phyloP scores from a whole-genome alignment of 140 eudicot genomes.

The Flaveria floridana region DNA sequence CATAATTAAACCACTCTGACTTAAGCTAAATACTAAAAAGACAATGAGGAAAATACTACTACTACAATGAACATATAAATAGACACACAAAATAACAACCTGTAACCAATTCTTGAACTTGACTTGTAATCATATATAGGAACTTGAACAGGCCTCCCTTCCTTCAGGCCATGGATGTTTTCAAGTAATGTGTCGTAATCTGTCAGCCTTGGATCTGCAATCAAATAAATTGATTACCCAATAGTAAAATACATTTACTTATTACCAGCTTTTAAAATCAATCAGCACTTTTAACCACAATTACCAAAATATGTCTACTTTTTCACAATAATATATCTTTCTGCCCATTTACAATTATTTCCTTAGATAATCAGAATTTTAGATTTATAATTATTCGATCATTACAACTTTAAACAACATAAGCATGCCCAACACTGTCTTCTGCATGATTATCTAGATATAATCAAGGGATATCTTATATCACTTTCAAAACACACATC shows the following conservation, averaged over 20 bases:
- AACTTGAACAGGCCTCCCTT: slow-evolving; percentile 76
- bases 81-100: slow-evolving; percentile 36
- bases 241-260: not conserved
- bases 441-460: not conserved
- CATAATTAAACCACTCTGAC: not conserved
- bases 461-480: not conserved
- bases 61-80: slow-evolving; percentile 4
- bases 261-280: slow-evolving; percentile 2
- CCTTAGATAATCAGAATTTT: not conserved
- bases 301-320: not conserved
- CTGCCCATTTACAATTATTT: not conserved
- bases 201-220: slow-evolving; percentile 87
- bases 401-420: not conserved
- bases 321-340: not conserved
- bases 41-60: not conserved
- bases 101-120: slow-evolving; percentile 83
- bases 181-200: slow-evolving; percentile 94
- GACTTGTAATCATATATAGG: slow-evolving; percentile 91
- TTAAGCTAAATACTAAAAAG: not conserved
- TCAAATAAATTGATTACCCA: slow-evolving; percentile 10
- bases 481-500: not conserved
- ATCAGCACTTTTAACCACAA: not conserved
- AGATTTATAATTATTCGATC: not conserved
- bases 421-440: not conserved
- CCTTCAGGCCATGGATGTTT: slow-evolving; percentile 73